Percentiles rank a stretch among this genome's conserved stretches.
Conservation (phyloP, 2,329 filamentous ascomycete genomes). For the Lachnellula hyalina region DNA sequence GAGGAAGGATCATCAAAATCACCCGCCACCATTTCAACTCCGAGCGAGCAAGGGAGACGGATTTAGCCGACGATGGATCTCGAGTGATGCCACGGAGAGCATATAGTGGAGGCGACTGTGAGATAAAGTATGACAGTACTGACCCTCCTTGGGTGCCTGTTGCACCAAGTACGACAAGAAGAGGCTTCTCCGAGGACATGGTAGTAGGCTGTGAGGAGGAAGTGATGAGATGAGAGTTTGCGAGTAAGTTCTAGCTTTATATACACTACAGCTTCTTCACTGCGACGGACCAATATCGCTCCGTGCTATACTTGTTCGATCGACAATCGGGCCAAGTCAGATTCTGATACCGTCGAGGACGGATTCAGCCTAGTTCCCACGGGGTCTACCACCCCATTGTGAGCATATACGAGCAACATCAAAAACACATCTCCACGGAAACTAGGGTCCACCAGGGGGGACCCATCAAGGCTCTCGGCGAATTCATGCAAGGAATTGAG, state of each 20-base stretch:
- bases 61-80: slow-evolving; percentile 33
- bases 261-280: slow-evolving; percentile 1
- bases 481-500: slow-evolving; percentile 7
- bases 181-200: slow-evolving; percentile 21
- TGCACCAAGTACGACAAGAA: slow-evolving; percentile 39
- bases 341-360: background rate
- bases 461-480: slow-evolving; percentile 1
- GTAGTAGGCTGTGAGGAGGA: background rate
- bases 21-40: slow-evolving; percentile 39
- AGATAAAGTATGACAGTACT: slow-evolving; percentile 39
- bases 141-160: slow-evolving; percentile 45
- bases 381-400: slow-evolving; percentile 4
- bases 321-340: background rate
- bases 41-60: slow-evolving; percentile 34
- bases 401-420: background rate
- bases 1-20: slow-evolving; percentile 36
- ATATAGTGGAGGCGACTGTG: slow-evolving; percentile 3
- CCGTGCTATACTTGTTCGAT: slow-evolving; percentile 3
- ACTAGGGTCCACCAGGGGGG: background rate
- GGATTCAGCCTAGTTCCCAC: slow-evolving; percentile 6
- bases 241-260: slow-evolving; percentile 1
- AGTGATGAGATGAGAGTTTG: slow-evolving; percentile 4
- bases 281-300: background rate
- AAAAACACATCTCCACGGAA: slow-evolving; percentile 7
- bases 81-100: slow-evolving; percentile 43